Conservation (phyloP, 768 basidiomycete genomes). For the Mycena maculata region DNA sequence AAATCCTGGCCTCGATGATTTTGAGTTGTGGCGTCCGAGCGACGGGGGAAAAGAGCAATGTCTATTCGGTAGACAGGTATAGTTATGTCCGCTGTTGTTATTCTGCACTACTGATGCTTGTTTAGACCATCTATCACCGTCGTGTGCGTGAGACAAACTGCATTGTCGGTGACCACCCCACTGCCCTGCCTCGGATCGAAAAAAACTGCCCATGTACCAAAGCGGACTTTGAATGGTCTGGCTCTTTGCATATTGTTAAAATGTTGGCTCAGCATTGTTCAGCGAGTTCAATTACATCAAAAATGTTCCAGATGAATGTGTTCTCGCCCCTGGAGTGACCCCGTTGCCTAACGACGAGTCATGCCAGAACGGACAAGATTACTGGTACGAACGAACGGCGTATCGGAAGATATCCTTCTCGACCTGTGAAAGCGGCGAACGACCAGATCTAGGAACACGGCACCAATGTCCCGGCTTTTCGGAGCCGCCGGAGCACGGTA, state of each 20-base stretch:
- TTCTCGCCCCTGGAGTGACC: conserved; percentile 74
- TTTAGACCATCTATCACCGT: conserved; percentile 88
- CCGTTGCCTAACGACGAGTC: conserved; percentile 70
- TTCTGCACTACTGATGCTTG: not conserved
- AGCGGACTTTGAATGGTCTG: conserved; percentile 94
- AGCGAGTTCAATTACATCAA: conserved; percentile 86
- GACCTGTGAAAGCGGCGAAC: conserved; percentile 81
- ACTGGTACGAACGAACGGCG: conserved; percentile 88
- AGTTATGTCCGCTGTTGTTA: conserved; percentile 1
- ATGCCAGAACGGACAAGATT: conserved; percentile 71
- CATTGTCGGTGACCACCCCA: conserved; percentile 79
- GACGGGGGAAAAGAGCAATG: conserved; percentile 87
- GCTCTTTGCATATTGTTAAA: not conserved
- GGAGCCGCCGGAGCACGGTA: no score
- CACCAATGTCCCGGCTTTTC: conserved; percentile 79
- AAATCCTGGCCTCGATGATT: conserved; percentile 88
- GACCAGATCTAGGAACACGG: conserved; percentile 75
- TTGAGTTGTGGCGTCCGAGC: conserved; percentile 96
- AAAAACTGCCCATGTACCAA: conserved; percentile 78
- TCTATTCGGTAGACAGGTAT: conserved; percentile 90
- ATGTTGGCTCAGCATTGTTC: not conserved
- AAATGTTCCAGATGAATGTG: conserved; percentile 77
- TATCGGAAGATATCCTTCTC: conserved; percentile 94
- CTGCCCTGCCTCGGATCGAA: conserved; percentile 62
- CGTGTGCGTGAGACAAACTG: conserved; percentile 86